Evolutionary conservation across 441 rosid genomes (phyloP), one percentile per base, ranked within the genome.

Genomic region (Croton setiger): DNA sequence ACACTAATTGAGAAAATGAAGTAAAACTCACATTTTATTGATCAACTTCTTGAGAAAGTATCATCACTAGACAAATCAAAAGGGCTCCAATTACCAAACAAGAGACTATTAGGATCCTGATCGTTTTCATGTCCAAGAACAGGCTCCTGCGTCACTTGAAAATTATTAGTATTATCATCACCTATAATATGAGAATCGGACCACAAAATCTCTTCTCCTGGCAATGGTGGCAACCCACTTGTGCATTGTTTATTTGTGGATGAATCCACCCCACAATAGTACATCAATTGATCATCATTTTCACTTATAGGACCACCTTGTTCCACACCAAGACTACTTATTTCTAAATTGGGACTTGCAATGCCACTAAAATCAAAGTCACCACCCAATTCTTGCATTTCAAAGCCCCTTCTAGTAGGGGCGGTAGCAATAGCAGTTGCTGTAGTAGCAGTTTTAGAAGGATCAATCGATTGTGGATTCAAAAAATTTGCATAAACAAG

Each of bases 401-500:
- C 80, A 5, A 71, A 51, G 60, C 71, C 74, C 8, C 64, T 36
- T 7, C 27, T 31, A 36, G 49, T 23, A 56, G 17, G 23, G 0
- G 75, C 7, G n/a, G 51, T 12, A 17, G 18, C n/a, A 4, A 18
- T 49, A n/a, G 18, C 33, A 27, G 18, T 13, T 4, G 45, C n/a
- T 10, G 49, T n/a, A 49, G 17, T 45, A 0, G 75, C 41, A 6
- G 3, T 45, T 63, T 57, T 65, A 41, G 81, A 64, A 72, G 80
- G 57, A 53, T 53, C 57, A 53, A 3, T 70, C 0, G 81, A 78
- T 37, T 76, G 84, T 41, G 83, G 86, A 55, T 82, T 91, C 87
- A 91, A 77, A 78, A 85, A 91, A 17, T 91, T 93, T 0, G 96
- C 92, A 13, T 86, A 91, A 48, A 93, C 90, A 54, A 83, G 77